phyloP scores from a whole-genome alignment of 1,284 basidiomycete species.

The Volvariella surrecta region DNA sequence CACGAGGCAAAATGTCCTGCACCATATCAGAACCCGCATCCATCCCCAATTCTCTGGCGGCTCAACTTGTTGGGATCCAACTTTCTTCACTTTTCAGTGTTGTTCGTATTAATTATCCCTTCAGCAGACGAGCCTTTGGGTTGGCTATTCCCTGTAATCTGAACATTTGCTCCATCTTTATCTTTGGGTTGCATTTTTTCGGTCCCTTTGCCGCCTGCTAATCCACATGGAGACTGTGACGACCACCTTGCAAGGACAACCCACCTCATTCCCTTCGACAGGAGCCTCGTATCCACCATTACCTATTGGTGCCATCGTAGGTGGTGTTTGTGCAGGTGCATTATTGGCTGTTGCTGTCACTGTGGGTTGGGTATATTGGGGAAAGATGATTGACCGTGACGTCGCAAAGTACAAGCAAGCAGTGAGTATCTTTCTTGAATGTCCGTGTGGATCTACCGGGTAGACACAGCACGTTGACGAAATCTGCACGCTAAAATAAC shows the following conservation, averaged over 20 bases:
- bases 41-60: too few relatives aligned
- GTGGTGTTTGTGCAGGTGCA: constrained; percentile 39
- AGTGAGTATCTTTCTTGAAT: constrained; percentile 21
- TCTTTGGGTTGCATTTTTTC: too few relatives aligned
- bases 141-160: background rate
- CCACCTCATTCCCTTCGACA: constrained; percentile 8
- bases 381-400: constrained; percentile 30
- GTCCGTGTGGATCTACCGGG: too few relatives aligned
- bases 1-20: too few relatives aligned
- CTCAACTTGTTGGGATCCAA: constrained; percentile 2
- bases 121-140: too few relatives aligned
- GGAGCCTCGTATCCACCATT: constrained; percentile 17
- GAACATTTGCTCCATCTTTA: background rate
- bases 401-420: constrained; percentile 26
- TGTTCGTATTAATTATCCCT: background rate
- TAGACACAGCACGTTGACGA: too few relatives aligned
- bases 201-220: too few relatives aligned
- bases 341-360: constrained; percentile 35
- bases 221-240: constrained; percentile 11
- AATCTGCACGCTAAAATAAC: too few relatives aligned
- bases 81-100: constrained; percentile 3
- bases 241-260: constrained; percentile 21
- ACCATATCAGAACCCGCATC: too few relatives aligned
- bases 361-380: constrained; percentile 43
- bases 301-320: constrained; percentile 42